Evolutionary conservation across 2,329 filamentous ascomycete genomes (phyloP), one percentile per base, ranked within the genome.

Genomic region (Penicillium expansum): DNA sequence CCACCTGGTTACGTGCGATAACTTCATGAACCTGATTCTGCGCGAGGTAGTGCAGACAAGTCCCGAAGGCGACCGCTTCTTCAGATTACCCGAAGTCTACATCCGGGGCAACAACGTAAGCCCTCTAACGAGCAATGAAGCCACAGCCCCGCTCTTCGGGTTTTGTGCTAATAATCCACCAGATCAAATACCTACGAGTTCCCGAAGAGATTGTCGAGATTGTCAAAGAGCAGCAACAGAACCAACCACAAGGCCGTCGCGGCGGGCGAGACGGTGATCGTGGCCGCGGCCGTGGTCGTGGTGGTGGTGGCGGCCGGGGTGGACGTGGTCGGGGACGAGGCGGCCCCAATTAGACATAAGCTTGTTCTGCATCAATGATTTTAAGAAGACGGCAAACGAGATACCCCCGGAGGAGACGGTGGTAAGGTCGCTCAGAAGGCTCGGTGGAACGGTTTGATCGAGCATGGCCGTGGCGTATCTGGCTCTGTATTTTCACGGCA

Each of bases 161-260:
- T 20, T 29, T 43, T 38, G 24, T 37, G 48, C 52, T 60, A 30
- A 62, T 41, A 43, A 13, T 16, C 16, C 24, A 39, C 53, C 71
- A 97, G 94, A 99, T 99, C 80, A 99, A 99, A 82, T 99, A 96
- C 78, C 85, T 99, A 32, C 87, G 93, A 68, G 91, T 99, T 3
- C 92, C 93, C 51, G 93, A 99, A 77, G 93, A 97, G 76, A 95
- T 99, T 61, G 90, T 99, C 77, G 93, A 97, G 63, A 77, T 91
- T 38, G 92, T 94, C 24, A 96, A 92, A 81, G 93, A 97, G 66
- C 90, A 94, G 71, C 93, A 97, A 75, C 88, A 90, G 71, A 83
- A 83, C 62, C 86, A 91, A 68, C 64, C 74, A 47, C 69, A 72
- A 42, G 71, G 72, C 59, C 75, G 77, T 45, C 75, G 77, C 49